Percentiles rank a stretch among this genome's conserved stretches.
These are phyloP conservation scores for Globisporangium megalacanthum DNA, from an alignment of 352 stramenopile species.

Conservation along the genomic window DNA sequence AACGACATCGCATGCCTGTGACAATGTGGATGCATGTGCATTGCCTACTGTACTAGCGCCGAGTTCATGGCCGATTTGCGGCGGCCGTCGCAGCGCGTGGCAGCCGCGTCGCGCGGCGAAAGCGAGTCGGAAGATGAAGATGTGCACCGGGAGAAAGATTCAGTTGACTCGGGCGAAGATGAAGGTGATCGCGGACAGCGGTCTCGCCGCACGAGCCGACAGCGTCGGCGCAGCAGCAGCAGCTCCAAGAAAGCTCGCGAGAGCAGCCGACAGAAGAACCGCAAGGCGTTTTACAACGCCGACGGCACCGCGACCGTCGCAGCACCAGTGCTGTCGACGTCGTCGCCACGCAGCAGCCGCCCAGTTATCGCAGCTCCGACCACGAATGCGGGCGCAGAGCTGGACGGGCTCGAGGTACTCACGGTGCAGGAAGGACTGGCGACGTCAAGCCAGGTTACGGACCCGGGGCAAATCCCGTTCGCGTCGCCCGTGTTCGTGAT, in stretches of 20 bases:
- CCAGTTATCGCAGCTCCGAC: neutral
- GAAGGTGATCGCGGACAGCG: constrained; percentile 11
- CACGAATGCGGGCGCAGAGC: neutral
- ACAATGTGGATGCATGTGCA: neutral
- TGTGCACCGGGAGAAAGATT: constrained; percentile 18
- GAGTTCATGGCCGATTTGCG: constrained; percentile 57
- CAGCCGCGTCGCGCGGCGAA: constrained; percentile 8
- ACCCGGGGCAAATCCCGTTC: constrained; percentile 40
- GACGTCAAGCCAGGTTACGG: constrained; percentile 13
- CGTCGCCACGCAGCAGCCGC: constrained; percentile 3
- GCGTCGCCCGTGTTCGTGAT: constrained; percentile 55
- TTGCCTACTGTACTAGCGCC: constrained; percentile 16
- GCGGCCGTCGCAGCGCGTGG: constrained; percentile 9
- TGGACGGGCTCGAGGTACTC: neutral
- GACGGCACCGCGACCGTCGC: constrained; percentile 26
- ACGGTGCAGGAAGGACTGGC: constrained; percentile 7
- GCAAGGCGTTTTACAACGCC: constrained; percentile 34
- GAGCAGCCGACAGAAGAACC: constrained; percentile 14
- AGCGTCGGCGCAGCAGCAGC: constrained; percentile 1
- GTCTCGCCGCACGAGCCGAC: constrained; percentile 15
- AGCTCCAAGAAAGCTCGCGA: neutral
- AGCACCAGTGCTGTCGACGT: neutral
- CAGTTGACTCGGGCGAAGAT: constrained; percentile 1
- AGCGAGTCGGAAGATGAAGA: constrained; percentile 18
- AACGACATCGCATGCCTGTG: neutral